Evolutionary conservation across 306 rosid genomes (phyloP).

Genomic region (Boehmeria nivea): DNA sequence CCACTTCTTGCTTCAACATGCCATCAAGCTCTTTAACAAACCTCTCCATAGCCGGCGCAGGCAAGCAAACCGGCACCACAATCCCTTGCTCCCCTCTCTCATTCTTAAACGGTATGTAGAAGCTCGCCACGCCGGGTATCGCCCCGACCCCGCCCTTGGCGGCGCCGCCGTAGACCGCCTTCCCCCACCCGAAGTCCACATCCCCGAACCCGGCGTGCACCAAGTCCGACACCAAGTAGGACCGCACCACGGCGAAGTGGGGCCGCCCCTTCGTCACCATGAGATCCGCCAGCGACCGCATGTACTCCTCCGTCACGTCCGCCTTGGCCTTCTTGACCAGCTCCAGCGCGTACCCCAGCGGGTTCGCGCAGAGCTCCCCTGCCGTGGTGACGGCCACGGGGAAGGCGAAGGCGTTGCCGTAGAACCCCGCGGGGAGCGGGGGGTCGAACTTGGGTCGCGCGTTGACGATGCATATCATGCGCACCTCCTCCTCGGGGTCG

Average conservation of each 20-base stretch:
- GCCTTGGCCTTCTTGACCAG: conserved; percentile 44
- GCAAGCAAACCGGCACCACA: conserved; percentile 45
- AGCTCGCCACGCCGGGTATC: conserved; percentile 42
- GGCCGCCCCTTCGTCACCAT: conserved; percentile 43
- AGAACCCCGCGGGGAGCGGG: conserved; percentile 49
- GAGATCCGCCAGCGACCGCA: conserved; percentile 49
- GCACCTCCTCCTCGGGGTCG: conserved; percentile 35
- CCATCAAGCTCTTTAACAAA: conserved; percentile 28
- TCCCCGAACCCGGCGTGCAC: conserved; percentile 41
- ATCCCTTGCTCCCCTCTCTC: conserved; percentile 38
- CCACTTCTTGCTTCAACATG: not conserved
- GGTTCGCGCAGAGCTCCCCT: conserved; percentile 28
- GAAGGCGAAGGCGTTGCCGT: conserved; percentile 50
- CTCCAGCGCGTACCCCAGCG: conserved; percentile 45
- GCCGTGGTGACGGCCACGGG: conserved; percentile 41
- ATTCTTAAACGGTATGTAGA: conserved; percentile 30
- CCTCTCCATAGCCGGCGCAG: conserved; percentile 39
- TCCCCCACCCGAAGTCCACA: conserved; percentile 63
- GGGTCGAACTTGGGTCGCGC: conserved; percentile 40
- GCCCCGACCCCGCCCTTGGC: conserved; percentile 43
- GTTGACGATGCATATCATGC: conserved; percentile 35
- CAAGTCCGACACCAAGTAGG: conserved; percentile 45
- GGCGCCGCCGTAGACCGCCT: conserved; percentile 43
- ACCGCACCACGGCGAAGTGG: conserved; percentile 34
- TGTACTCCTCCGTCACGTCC: conserved; percentile 43